A percentile compares a stretch with the other conserved stretches of the same genome.
These are phyloP conservation scores for Coemansia sp. DNA, from an alignment of 192 early-diverging fungal genomes.

Conservation along the genomic window DNA sequence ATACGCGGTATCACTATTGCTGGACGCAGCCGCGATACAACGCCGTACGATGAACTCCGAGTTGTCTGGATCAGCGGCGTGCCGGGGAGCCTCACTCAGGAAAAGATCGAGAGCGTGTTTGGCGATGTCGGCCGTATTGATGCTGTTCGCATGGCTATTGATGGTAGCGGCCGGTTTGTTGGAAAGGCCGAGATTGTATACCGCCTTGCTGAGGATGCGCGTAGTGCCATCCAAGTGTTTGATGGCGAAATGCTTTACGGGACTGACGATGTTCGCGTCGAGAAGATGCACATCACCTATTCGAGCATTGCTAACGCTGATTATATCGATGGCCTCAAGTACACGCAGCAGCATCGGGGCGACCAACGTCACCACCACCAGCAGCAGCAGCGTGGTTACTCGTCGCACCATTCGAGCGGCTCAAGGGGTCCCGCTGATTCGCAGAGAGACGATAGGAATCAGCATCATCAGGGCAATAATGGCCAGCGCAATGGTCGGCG, in stretches of 20 bases:
- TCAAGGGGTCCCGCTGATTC: too few relatives aligned
- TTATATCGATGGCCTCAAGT: constrained; percentile 34
- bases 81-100: constrained; percentile 30
- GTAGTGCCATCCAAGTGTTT: constrained; percentile 51
- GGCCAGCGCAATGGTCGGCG: not conserved
- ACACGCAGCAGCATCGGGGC: constrained; percentile 24
- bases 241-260: constrained; percentile 50
- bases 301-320: constrained; percentile 16
- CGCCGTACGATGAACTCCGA: constrained; percentile 34
- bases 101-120: constrained; percentile 42
- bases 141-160: constrained; percentile 42
- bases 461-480: not conserved
- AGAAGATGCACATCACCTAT: constrained; percentile 29
- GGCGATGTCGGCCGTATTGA: constrained; percentile 43
- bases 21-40: constrained; percentile 25
- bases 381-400: not conserved
- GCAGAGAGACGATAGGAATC: not conserved
- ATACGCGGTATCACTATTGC: constrained; percentile 33
- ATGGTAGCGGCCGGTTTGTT: constrained; percentile 26
- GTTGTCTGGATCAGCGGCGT: constrained; percentile 36
- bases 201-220: constrained; percentile 41
- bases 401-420: too few relatives aligned
- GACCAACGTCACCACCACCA: not conserved
- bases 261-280: constrained; percentile 15
- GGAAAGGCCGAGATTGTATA: constrained; percentile 48